Base-by-base conservation (phyloP, 331 rosid genomes). In the Malus hybrid region DNA sequence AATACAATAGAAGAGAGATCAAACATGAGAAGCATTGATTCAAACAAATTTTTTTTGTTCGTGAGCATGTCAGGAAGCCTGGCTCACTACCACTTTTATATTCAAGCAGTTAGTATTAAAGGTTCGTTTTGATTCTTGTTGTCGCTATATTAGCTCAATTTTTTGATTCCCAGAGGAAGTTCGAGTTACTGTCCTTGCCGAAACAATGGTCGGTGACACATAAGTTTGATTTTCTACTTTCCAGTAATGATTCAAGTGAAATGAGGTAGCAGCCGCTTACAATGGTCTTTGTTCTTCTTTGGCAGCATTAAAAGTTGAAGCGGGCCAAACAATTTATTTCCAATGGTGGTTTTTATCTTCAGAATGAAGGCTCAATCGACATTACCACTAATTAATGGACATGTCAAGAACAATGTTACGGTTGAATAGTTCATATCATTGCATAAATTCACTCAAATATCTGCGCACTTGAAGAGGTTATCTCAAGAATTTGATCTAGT, bases 331-430 rank as follows among this genome's bases (percentile, higher is more conserved):
- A 18, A 83, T 87, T 78, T 76, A 77, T 76, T 91, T 91, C 70
- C 91, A 86, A 76, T 80, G 88, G 56, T 91, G 97, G 97, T 83
- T 84, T 87, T 73, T 91, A 71, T 86, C 75, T 7, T 77, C 83
- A 75, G 55, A 81, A 46, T 50, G 44, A 39, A 39, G 12, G 44
- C 44, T 39, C 4, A 19, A 84, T 70, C 63, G n/a, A 8, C 15
- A 65, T n/a, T 65, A 5, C 68, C 52, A 75, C 68, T 44, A 68
- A 39, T 39, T 39, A 39, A 39, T 61, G 20, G 33, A 34, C 62
- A 56, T 52, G 57, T 52, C n/a, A 52, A 52, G 7, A 56, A 24
- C 11, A 20, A 56, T 16, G 62, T n/a, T 10, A 56, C 22, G 63
- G 79, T 50, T 73, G 66, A 69, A 22, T 70, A 65, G 75, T 36